Conservation (phyloP, 441 rosid genomes). For the Jatropha multifida region DNA sequence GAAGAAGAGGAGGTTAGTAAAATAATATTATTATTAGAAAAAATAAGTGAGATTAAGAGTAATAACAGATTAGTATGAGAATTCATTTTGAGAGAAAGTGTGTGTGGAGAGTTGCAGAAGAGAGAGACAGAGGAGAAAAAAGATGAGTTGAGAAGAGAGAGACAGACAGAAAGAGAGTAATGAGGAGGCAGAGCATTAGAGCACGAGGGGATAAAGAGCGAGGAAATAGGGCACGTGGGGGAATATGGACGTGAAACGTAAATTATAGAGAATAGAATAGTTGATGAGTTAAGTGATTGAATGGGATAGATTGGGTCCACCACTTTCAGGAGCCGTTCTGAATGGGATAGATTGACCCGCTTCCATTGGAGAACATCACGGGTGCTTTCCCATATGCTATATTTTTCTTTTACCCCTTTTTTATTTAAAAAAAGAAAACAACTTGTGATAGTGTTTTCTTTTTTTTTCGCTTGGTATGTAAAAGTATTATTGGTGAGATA, state of each 20-base stretch:
- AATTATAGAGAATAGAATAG: neutral
- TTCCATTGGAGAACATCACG: neutral
- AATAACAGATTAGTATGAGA: neutral
- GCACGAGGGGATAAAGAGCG: neutral
- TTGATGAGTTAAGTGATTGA: neutral
- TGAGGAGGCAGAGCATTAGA: neutral
- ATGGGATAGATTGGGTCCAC: slow-evolving; percentile 28
- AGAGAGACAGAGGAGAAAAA: neutral
- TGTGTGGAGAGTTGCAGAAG: neutral
- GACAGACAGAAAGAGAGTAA: neutral
- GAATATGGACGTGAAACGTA: slow-evolving; percentile 19
- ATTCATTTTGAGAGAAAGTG: slow-evolving; percentile 23
- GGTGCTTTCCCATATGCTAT: too few species aligned
- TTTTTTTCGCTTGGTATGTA: too few species aligned
- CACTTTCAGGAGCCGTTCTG: slow-evolving; percentile 1
- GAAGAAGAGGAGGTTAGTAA: slow-evolving; percentile 16
- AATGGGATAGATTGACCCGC: neutral
- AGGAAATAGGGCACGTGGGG: slow-evolving; percentile 50
- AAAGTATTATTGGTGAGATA: too few species aligned
- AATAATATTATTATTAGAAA: neutral
- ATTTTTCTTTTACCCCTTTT: too few species aligned
- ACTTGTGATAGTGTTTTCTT: too few species aligned
- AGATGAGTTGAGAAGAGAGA: neutral
- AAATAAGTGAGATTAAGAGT: slow-evolving; percentile 6
- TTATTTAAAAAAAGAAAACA: too few species aligned